Evolutionary conservation across 2,329 filamentous ascomycete genomes (phyloP), one percentile per base, ranked within the genome.

Genomic region (Tothia fuscella): DNA sequence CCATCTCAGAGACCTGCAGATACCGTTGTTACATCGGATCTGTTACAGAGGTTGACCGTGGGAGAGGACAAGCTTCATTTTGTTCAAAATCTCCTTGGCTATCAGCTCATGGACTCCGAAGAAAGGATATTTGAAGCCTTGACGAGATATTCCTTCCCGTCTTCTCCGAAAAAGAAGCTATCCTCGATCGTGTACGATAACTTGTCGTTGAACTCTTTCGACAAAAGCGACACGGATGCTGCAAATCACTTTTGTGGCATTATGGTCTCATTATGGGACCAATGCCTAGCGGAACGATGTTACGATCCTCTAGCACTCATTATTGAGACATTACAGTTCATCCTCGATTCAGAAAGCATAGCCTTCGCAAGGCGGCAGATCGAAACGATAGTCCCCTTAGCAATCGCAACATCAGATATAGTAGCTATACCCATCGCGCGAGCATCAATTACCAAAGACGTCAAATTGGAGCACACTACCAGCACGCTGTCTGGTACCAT

Each of bases 101-200:
- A 85, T 49, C 70, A 69, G 10, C 12, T 41, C 6, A 65, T 70
- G 13, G 67, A 67, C 34, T 66, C 68, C 13, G 69, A 73, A 31
- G 70, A 76, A 3, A 68, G 79, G 13, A 78, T 76, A 0, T 72
- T 89, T 34, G 82, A 89, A 50, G 67, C 72, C 2, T 64, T 89
- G 13, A 70, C 78, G 6, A 74, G 72, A 35, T 76, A 78, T 55
- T 56, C 66, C 3, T 78, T 85, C 41, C 78, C 80, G 2, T 82
- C 81, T 0, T 65, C 74, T n/a, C 70, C 72, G 1, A 56, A 61
- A 1, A 70, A 70, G 34, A 79, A 76, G 0, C 65, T 88, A 5
- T 75, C 81, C 0, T 75, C 81, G 3, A 66, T 78, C 17, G 71
- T 88, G 22, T 72, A 84, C 41, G 76, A 82, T 47, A 72, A 71